These are phyloP conservation scores for Nakazawaea laoshanensis DNA, from an alignment of 805 yeast genomes.

Conservation along the genomic window DNA sequence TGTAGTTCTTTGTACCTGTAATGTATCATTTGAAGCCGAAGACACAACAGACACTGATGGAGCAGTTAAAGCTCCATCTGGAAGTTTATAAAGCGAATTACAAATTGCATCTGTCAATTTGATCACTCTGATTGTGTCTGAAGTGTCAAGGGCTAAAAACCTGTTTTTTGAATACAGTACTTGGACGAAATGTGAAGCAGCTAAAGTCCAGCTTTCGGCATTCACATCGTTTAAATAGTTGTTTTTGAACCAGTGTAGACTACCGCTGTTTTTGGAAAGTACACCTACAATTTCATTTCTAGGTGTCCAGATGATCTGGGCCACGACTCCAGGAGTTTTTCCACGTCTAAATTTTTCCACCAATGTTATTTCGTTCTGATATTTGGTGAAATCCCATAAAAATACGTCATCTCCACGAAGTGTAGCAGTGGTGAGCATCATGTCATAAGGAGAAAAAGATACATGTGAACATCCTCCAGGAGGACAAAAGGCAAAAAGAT, in stretches of 20 bases:
- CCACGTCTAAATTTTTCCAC: conserved; percentile 57
- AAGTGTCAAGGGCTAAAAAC: conserved; percentile 16
- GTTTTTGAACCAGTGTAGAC: conserved; percentile 54
- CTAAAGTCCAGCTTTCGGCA: conserved; percentile 35
- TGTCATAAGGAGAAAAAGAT: conserved; percentile 54
- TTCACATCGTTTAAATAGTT: conserved; percentile 18
- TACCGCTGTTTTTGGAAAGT: conserved; percentile 45
- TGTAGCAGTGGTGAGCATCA: conserved; percentile 44
- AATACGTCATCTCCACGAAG: conserved; percentile 54
- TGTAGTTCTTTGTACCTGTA: conserved; percentile 12
- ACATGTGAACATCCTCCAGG: conserved; percentile 55
- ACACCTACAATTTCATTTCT: conserved; percentile 37
- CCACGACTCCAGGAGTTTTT: conserved; percentile 47
- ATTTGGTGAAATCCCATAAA: conserved; percentile 53
- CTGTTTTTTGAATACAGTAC: no score
- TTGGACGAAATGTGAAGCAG: no score
- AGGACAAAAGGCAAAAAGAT: conserved; percentile 39
- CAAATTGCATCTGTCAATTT: conserved; percentile 30
- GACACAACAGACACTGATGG: no score
- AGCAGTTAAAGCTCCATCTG: conserved; percentile 14
- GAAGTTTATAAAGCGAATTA: conserved; percentile 29
- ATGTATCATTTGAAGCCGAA: no score
- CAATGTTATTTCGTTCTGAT: conserved; percentile 40
- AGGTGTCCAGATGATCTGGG: conserved; percentile 44
- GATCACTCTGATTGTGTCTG: conserved; percentile 23